Evolutionary conservation across 768 basidiomycete species (phyloP).

Genomic region (Myochromella boudieri): DNA sequence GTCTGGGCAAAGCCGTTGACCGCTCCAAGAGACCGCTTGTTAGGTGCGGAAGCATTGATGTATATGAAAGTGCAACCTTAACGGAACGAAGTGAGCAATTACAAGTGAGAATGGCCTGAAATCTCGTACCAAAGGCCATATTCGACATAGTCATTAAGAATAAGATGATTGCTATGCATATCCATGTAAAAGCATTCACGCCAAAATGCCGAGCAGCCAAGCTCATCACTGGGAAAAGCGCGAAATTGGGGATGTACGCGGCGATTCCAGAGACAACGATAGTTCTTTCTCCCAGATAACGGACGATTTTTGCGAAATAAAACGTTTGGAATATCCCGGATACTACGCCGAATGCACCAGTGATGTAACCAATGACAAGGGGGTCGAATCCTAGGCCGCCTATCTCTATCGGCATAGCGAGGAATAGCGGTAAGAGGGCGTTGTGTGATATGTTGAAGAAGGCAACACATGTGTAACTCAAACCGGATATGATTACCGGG

Average conservation of each 20-base stretch:
- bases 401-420: slow-evolving; percentile 62
- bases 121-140: slow-evolving; percentile 36
- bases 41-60: slow-evolving; percentile 52
- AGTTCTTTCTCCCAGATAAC: slow-evolving; percentile 37
- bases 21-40: slow-evolving; percentile 53
- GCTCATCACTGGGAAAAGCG: slow-evolving; percentile 47
- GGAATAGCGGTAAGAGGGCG: slow-evolving; percentile 66
- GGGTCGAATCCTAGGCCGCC: slow-evolving; percentile 69
- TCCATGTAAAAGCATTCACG: slow-evolving; percentile 35
- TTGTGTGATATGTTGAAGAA: slow-evolving; percentile 55
- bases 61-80: slow-evolving; percentile 53
- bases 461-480: slow-evolving; percentile 67
- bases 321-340: slow-evolving; percentile 40
- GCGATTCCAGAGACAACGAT: slow-evolving; percentile 39
- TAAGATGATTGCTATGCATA: slow-evolving; percentile 28
- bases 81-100: background rate
- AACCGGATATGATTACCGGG: slow-evolving; percentile 63
- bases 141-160: slow-evolving; percentile 37
- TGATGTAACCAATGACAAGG: slow-evolving; percentile 62
- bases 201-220: slow-evolving; percentile 32
- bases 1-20: slow-evolving; percentile 60
- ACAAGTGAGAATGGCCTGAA: slow-evolving; percentile 6
- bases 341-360: slow-evolving; percentile 36
- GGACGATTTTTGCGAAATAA: slow-evolving; percentile 39
- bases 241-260: slow-evolving; percentile 35